phyloP scores from a whole-genome alignment of 2,329 filamentous ascomycete species.

The Arthrobotrys conoides region DNA sequence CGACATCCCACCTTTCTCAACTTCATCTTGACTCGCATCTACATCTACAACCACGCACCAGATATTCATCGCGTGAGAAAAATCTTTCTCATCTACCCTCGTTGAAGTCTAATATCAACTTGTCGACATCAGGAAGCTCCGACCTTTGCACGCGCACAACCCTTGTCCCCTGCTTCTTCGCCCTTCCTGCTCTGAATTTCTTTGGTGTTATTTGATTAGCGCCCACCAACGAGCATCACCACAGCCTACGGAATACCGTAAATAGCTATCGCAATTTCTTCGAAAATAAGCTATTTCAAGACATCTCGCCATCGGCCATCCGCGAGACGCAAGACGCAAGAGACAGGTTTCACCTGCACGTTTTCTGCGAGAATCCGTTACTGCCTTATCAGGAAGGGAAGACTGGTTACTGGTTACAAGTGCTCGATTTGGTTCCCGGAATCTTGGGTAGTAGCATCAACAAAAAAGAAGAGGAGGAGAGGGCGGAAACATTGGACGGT shows the following conservation, averaged over 20 bases:
- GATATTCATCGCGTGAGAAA: slow-evolving; percentile 37
- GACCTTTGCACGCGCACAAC: slow-evolving; percentile 40
- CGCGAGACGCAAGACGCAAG: slow-evolving; percentile 33
- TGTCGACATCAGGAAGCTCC: slow-evolving; percentile 57
- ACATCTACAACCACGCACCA: slow-evolving; percentile 13
- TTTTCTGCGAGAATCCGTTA: slow-evolving; percentile 34
- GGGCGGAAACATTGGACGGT: slow-evolving; percentile 49
- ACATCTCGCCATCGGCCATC: slow-evolving; percentile 44
- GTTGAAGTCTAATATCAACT: slow-evolving; percentile 42
- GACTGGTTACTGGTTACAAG: slow-evolving; percentile 12
- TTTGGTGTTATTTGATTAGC: slow-evolving; percentile 28
- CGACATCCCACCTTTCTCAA: slow-evolving; percentile 17
- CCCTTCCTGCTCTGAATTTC: slow-evolving; percentile 30
- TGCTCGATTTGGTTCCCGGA: slow-evolving; percentile 40
- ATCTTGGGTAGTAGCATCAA: slow-evolving; percentile 45
- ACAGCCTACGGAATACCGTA: slow-evolving; percentile 24
- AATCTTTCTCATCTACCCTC: slow-evolving; percentile 8
- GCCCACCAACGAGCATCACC: slow-evolving; percentile 42
- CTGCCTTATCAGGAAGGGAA: slow-evolving; percentile 35
- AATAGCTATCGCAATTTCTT: slow-evolving; percentile 54
- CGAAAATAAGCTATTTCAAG: slow-evolving; percentile 39
- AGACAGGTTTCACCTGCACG: slow-evolving; percentile 32
- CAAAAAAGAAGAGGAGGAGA: background rate
- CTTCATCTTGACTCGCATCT: slow-evolving; percentile 3
- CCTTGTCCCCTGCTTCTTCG: slow-evolving; percentile 42